Base-by-base conservation (phyloP, 306 rosid species). In the Trifolium pratense region DNA sequence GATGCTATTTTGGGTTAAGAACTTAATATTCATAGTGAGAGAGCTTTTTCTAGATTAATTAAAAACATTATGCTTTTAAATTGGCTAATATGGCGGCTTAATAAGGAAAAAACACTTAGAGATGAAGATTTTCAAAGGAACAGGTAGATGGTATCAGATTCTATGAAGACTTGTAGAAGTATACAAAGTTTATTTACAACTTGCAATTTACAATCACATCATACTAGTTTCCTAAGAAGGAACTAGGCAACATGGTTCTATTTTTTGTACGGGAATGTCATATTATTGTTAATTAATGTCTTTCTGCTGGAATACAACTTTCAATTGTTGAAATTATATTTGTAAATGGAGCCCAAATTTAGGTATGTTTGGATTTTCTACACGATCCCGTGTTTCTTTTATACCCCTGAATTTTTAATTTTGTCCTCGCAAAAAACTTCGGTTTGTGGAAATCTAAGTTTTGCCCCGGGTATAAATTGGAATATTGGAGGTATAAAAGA, bases 81-180 rank as follows among this genome's bases (percentile, higher is more conserved):
- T 57, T 57, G 80, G 53, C 75, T 43, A 76, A 43, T 43, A 67
- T 68, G 68, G 18, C 40, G 42, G 80, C 40, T 66, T 25, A 29
- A 48, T 29, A 40, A 66, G 10, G 29, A 25, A 49, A 48, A 77
- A 51, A 14, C 18, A 61, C 11, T 16, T 7, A 52, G 3, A 72
- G 53, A 11, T 3, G 55, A 10, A 5, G 26, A 12, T 42, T 34
- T 76, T 65, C 37, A 37, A 51, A 34, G 65, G 66, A 66, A 36
- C 79, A 70, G 46, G 18, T 13, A 31, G 70, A 20, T 21, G 68
- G 83, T 15, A 70, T 84, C 79, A 1, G 86, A 87, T 81, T 75
- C 78, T 9, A 5, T 23, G 43, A 68, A 20, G 72, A 68, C 62
- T 78, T 68, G 37, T 23, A 37, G 6, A 74, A 43, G 52, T 31